Percentiles rank a stretch among this genome's conserved stretches.
Evolutionary conservation across 768 basidiomycete species (phyloP).

Genomic region (Collybia nuda): DNA sequence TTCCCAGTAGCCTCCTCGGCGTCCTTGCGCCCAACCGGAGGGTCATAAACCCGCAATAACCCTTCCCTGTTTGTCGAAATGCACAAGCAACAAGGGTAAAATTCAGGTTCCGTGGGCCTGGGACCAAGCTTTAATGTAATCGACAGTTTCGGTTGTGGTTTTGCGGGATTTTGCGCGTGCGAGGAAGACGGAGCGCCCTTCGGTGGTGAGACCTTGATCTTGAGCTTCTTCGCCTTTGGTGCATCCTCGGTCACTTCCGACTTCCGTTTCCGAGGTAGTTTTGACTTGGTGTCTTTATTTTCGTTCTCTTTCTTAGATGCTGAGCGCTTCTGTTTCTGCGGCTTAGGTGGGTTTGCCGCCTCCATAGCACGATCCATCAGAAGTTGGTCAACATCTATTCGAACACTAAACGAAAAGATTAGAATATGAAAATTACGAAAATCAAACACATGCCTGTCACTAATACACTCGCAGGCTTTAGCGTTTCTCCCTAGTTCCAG

Average conservation of each 20-base stretch:
- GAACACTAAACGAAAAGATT: constrained; percentile 56
- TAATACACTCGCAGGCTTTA: constrained; percentile 70
- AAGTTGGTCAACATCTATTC: constrained; percentile 90
- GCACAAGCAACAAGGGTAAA: constrained; percentile 71
- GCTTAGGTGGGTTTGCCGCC: constrained; percentile 15
- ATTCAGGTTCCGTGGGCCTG: constrained; percentile 51
- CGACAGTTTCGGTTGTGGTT: constrained; percentile 37
- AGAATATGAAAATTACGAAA: background rate
- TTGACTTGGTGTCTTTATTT: constrained; percentile 35
- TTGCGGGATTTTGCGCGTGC: constrained; percentile 11
- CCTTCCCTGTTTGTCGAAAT: constrained; percentile 51
- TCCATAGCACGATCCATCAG: constrained; percentile 66
- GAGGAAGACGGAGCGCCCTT: constrained; percentile 20
- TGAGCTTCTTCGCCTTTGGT: constrained; percentile 51
- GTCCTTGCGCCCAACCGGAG: constrained; percentile 57
- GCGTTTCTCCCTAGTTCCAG: constrained; percentile 84
- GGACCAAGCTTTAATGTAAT: constrained; percentile 71
- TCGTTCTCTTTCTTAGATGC: constrained; percentile 22
- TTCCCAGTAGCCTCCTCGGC: constrained; percentile 45
- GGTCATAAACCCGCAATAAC: constrained; percentile 67
- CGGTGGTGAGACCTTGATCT: constrained; percentile 33
- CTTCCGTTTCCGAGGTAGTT: constrained; percentile 40
- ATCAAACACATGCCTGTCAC: constrained; percentile 55
- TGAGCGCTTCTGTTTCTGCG: constrained; percentile 17
- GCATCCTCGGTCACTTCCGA: constrained; percentile 31